phyloP scores from a whole-genome alignment of 768 basidiomycete species.

The Trametes meyenii region DNA sequence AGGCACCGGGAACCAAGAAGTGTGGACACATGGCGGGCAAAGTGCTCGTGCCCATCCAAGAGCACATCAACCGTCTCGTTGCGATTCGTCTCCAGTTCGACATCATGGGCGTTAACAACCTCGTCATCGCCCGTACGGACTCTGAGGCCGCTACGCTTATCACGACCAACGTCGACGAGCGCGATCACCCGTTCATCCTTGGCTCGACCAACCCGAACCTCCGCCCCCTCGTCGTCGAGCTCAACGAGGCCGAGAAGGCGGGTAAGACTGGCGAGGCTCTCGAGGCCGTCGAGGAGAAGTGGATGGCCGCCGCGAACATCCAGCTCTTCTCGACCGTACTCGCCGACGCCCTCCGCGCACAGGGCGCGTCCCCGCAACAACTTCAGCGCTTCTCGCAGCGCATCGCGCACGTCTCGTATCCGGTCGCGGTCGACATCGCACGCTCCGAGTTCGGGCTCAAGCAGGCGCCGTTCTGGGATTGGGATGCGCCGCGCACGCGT shows the following conservation, averaged over 20 bases:
- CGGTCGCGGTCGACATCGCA: conserved; percentile 73
- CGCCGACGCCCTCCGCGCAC: conserved; percentile 63
- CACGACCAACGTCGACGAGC: conserved; percentile 93
- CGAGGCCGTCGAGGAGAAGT: conserved; percentile 87
- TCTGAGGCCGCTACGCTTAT: conserved; percentile 98
- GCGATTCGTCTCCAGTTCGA: conserved; percentile 98
- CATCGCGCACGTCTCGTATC: conserved; percentile 68
- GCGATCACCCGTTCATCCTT: conserved; percentile 98
- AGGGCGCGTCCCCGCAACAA: conserved; percentile 49
- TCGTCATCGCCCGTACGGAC: conserved; percentile 92
- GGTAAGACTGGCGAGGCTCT: conserved; percentile 81
- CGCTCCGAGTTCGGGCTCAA: conserved; percentile 77
- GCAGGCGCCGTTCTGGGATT: conserved; percentile 85
- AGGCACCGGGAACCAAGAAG: conserved; percentile 97
- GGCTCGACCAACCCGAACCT: conserved; percentile 81
- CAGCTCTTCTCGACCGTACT: conserved; percentile 77
- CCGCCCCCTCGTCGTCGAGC: conserved; percentile 71
- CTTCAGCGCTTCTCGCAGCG: conserved; percentile 66
- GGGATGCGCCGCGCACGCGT: conserved; percentile 91
- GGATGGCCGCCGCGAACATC: conserved; percentile 78
- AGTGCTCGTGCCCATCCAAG: conserved; percentile 94
- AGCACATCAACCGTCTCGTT: conserved; percentile 97
- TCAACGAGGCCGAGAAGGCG: conserved; percentile 81
- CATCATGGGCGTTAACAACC: conserved; percentile 97
- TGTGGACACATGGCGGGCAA: conserved; percentile 94